Conservation (phyloP, 176 grass and related monocot genomes). For the Themeda triandra region DNA sequence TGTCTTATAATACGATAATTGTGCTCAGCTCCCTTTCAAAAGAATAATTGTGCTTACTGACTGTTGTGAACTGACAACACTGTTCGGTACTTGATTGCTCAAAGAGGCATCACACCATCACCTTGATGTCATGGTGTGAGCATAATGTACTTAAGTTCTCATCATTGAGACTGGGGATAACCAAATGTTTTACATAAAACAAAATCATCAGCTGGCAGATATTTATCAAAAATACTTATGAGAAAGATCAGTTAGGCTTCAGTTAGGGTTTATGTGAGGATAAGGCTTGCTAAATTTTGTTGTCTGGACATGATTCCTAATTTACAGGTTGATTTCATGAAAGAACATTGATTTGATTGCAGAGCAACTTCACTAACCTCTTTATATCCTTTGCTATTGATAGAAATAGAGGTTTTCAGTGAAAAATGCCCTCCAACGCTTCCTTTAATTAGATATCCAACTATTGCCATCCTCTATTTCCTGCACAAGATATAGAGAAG, state of each 20-base stretch:
- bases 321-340: background rate
- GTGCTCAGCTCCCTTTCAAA: background rate
- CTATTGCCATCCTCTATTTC: background rate
- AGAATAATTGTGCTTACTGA: background rate
- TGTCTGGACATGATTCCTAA: background rate
- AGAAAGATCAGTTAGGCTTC: background rate
- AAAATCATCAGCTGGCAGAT: background rate
- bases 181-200: slow-evolving; percentile 8
- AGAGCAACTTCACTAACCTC: background rate
- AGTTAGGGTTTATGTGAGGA: background rate
- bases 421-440: background rate
- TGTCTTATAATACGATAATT: background rate
- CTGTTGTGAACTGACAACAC: background rate
- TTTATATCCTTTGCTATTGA: background rate
- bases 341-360: background rate
- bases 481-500: background rate
- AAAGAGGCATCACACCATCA: background rate
- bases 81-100: background rate
- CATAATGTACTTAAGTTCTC: slow-evolving; percentile 20
- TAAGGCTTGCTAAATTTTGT: background rate
- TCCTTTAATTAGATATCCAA: background rate
- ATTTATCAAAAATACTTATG: background rate
- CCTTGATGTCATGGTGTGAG: background rate
- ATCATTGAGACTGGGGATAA: background rate
- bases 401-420: background rate